A percentile compares a stretch with the other conserved stretches of the same genome.
These are phyloP conservation scores for Hypomyces perniciosus DNA, from an alignment of 2,329 filamentous ascomycete species.

Conservation along the genomic window DNA sequence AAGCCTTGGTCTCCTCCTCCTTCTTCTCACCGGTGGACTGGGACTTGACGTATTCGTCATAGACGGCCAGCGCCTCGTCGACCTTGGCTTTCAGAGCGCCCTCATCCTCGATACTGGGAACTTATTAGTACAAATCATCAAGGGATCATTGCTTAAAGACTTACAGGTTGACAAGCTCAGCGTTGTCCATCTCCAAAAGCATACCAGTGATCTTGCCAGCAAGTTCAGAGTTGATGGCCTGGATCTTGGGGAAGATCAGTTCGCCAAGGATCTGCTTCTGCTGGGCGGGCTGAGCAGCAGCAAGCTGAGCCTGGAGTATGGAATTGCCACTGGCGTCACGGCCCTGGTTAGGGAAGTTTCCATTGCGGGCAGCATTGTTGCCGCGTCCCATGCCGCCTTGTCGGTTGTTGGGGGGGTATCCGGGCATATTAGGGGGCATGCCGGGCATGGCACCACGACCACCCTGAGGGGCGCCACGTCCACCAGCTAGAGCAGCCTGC, in stretches of 20 bases:
- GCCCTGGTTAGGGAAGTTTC: constrained; percentile 42
- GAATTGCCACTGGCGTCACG: constrained; percentile 34
- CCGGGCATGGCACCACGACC: constrained; percentile 69
- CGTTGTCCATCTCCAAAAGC: constrained; percentile 98
- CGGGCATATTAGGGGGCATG: constrained; percentile 63
- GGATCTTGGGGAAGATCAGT: constrained; percentile 97
- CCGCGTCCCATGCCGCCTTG: constrained; percentile 46
- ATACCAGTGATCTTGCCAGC: constrained; percentile 99
- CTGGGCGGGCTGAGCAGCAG: constrained; percentile 56
- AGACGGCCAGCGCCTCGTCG: constrained; percentile 92
- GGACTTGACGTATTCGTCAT: constrained; percentile 97
- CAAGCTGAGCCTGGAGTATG: constrained; percentile 54
- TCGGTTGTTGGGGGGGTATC: constrained; percentile 52
- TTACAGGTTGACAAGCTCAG: constrained; percentile 91
- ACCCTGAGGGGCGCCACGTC: constrained; percentile 58
- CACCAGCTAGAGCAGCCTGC: constrained; percentile 53
- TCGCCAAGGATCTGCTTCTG: constrained; percentile 99
- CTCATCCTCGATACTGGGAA: constrained; percentile 78
- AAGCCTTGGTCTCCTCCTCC: constrained; percentile 43
- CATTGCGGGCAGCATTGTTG: constrained; percentile 35
- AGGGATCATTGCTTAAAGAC: constrained; percentile 36
- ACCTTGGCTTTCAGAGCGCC: constrained; percentile 88
- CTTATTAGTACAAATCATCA: constrained; percentile 14
- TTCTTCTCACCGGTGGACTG: constrained; percentile 49
- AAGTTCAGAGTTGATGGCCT: constrained; percentile 86